Evolutionary conservation across 208 protist species (phyloP), one percentile per base, ranked within the genome.

Genomic region (Leishmania braziliensis): DNA sequence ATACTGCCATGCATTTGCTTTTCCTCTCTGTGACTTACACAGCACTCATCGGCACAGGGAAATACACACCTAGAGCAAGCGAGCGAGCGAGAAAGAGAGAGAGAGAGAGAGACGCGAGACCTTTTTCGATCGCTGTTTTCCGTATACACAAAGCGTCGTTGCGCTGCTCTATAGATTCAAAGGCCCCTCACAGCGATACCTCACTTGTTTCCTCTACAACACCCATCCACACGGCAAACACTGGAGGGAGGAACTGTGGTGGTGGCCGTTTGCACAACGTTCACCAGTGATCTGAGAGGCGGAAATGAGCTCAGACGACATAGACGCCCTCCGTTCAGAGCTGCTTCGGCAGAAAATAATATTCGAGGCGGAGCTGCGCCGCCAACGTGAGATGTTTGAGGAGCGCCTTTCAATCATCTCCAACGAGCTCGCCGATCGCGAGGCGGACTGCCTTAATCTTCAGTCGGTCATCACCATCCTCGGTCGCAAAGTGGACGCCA

Each of bases 381-480:
- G 95, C 26, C 93, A 97, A 77, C 86, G 93, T 36, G 92, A 98
- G 51, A 66, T 69, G 36, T 96, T 96, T 77, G 93, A 96, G 46
- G 91, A 94, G 84, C 90, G 88, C 14, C 73, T 97, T 2, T 60
- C 84, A 6, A 39, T 75, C 29, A 78, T 96, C 62, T 56, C 91
- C 16, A 84, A 94, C 70, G 93, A 96, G 81, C 85, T 98, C 3
- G 95, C 92, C 9, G 92, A 95, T 50, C 88, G 95, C 48, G 93
- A 98, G 82, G 93, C 92, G 2, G 95, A 98, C 77, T 97, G 93
- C 83, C 91, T 92, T 29, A 96, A 96, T 63, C 87, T 98, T n/a
- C 95, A 98, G 81, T 86, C 92, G 23, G 93, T 96, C 43, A 89
- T 98, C 43, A 97, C 95, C 53, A 96, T 97, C 74, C 87, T 98